phyloP scores from a whole-genome alignment of 1,284 basidiomycete species.

The Trichosporon coremiiforme region DNA sequence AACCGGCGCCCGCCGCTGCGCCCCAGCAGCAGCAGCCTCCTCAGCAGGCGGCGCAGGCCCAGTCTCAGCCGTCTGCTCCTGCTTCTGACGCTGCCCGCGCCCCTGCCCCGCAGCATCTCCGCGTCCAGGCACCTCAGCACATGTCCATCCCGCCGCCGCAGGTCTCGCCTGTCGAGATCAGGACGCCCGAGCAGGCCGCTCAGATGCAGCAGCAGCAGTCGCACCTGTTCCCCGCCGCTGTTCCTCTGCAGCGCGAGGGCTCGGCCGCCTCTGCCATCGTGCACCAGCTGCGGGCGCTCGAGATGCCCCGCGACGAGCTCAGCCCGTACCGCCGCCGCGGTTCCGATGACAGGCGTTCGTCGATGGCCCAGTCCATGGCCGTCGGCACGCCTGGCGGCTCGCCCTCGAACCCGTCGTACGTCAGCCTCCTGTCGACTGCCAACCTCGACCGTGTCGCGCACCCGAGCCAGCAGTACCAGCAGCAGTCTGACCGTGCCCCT shows the following conservation, averaged over 20 bases:
- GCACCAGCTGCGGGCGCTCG: conserved; percentile 55
- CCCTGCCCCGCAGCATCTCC: neutral
- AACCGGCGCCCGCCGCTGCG: conserved; percentile 57
- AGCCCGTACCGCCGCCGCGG: conserved; percentile 30
- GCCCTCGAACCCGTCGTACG: conserved; percentile 26
- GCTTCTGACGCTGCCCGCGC: conserved; percentile 1
- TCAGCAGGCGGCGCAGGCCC: conserved; percentile 36
- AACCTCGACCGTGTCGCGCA: conserved; percentile 27
- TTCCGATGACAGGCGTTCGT: conserved; percentile 26
- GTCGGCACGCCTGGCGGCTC: neutral
- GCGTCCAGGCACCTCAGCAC: neutral
- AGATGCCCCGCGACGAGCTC: conserved; percentile 56
- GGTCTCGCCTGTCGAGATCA: conserved; percentile 18
- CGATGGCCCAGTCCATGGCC: neutral
- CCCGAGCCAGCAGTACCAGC: conserved; percentile 17
- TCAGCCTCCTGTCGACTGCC: conserved; percentile 31
- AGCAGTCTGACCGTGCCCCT: conserved; percentile 15
- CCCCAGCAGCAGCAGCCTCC: conserved; percentile 61
- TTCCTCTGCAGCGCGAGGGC: conserved; percentile 19
- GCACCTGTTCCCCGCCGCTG: conserved; percentile 5
- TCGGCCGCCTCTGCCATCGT: conserved; percentile 50
- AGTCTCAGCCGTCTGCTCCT: conserved; percentile 35
- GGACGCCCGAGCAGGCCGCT: conserved; percentile 18
- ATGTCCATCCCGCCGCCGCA: neutral
- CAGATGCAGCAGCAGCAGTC: conserved; percentile 24